Conservation (phyloP, 441 rosid genomes). For the Mallotus repandus region DNA sequence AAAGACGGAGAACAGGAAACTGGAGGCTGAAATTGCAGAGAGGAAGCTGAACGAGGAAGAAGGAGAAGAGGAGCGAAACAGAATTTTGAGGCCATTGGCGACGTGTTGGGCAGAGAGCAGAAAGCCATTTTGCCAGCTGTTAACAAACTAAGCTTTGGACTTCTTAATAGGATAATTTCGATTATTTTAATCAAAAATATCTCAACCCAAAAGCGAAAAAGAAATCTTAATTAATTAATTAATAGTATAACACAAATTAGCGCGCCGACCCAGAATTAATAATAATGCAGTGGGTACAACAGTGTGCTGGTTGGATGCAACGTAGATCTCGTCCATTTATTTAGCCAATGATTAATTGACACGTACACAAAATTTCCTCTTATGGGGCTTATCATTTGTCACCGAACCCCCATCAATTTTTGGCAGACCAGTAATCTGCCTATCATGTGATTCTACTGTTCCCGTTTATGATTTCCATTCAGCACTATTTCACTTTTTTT, state of each 20-base stretch:
- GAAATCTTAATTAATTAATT: background rate
- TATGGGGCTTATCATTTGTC: slow-evolving; percentile 11
- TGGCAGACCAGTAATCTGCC: background rate
- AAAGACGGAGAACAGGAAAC: slow-evolving; percentile 15
- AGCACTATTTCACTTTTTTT: too few species aligned
- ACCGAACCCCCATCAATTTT: background rate
- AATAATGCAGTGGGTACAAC: slow-evolving; percentile 18
- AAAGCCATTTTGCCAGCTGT: slow-evolving; percentile 34
- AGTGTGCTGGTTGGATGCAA: slow-evolving; percentile 23
- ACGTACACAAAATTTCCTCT: background rate
- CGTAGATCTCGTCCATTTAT: background rate
- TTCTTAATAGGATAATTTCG: background rate
- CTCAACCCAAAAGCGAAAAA: background rate
- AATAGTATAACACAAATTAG: background rate
- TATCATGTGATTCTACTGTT: slow-evolving; percentile 1
- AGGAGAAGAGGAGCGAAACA: slow-evolving; percentile 15
- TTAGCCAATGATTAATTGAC: background rate
- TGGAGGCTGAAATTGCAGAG: slow-evolving; percentile 28
- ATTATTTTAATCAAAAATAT: slow-evolving; percentile 3
- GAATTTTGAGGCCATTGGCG: too few species aligned
- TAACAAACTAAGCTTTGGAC: slow-evolving; percentile 19
- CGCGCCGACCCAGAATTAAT: background rate
- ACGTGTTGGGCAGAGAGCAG: too few species aligned
- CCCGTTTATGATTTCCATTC: background rate
- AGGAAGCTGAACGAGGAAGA: background rate